A percentile compares a stretch with the other conserved stretches of the same genome.
phyloP scores from a whole-genome alignment of 2,329 filamentous ascomycete species.

The Ascochyta rabiei region DNA sequence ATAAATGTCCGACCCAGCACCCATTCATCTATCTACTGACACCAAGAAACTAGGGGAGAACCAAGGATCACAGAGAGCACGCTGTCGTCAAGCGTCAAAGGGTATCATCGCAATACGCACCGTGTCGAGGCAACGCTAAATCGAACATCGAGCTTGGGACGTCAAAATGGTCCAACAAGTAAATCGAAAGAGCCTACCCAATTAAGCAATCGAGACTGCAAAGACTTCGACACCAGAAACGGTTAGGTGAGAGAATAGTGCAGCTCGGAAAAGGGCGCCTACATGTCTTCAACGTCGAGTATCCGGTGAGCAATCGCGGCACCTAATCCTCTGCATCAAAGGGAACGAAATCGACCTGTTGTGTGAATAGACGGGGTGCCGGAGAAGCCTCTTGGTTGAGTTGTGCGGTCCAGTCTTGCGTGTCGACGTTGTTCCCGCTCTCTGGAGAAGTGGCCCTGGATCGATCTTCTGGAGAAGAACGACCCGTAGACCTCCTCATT shows the following conservation, averaged over 20 bases:
- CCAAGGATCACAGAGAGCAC: constrained; percentile 9
- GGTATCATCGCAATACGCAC: constrained; percentile 37
- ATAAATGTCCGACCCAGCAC: neutral
- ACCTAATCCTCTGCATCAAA: constrained; percentile 27
- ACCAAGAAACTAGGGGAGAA: constrained; percentile 17
- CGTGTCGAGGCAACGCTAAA: constrained; percentile 16
- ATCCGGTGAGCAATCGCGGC: neutral
- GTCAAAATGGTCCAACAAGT: constrained; percentile 2
- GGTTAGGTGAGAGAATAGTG: constrained; percentile 21
- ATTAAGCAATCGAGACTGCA: constrained; percentile 8
- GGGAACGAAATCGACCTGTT: constrained; percentile 41
- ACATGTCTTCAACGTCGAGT: constrained; percentile 5
- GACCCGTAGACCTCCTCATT: constrained; percentile 29
- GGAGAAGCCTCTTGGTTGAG: neutral
- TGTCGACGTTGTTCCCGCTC: constrained; percentile 1
- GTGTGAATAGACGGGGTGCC: constrained; percentile 31
- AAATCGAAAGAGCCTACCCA: constrained; percentile 28
- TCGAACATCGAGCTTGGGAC: constrained; percentile 3
- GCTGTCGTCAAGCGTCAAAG: constrained; percentile 22
- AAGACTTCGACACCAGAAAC: constrained; percentile 17
- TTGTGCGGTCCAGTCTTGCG: constrained; percentile 1
- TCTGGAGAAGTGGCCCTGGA: constrained; percentile 17
- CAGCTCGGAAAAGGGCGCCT: constrained; percentile 18
- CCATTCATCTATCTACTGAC: constrained; percentile 6
- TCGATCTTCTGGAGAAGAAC: constrained; percentile 20